Evolutionary conservation across 2,329 filamentous ascomycete species (phyloP).

Genomic region (Fusarium dlaminii): DNA sequence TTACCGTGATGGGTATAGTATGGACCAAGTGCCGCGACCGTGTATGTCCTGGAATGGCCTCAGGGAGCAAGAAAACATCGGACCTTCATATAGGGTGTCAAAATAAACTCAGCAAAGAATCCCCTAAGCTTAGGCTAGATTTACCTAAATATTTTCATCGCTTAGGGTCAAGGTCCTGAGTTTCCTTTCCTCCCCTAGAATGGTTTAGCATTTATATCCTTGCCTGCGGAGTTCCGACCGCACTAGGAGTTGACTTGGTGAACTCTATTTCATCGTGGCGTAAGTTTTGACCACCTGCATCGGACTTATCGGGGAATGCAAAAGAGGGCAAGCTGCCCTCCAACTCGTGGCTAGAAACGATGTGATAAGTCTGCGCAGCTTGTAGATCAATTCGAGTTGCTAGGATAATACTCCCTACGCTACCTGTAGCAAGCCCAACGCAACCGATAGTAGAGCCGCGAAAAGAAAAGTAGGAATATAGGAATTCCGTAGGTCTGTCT

Average conservation of each 20-base stretch:
- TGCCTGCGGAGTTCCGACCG: too few species aligned
- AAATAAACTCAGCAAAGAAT: not conserved
- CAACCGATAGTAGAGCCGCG: rapidly evolving
- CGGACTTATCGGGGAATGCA: not conserved
- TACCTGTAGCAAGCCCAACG: not conserved
- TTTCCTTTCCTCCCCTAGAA: not conserved
- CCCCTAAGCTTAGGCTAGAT: rapidly evolving
- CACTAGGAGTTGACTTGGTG: too few species aligned
- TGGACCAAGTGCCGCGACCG: too few species aligned
- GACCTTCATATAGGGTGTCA: not conserved
- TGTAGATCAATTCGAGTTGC: not conserved
- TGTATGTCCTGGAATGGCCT: not conserved
- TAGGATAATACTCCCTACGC: not conserved
- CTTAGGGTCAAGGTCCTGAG: not conserved
- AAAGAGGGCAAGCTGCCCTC: too few species aligned
- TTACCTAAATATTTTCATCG: not conserved
- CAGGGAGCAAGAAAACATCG: not conserved
- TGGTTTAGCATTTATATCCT: too few species aligned
- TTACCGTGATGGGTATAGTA: not conserved
- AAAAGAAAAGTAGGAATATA: not conserved
- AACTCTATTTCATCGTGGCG: not conserved
- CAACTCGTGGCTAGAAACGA: too few species aligned
- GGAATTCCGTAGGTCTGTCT: not conserved
- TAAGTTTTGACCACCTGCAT: not conserved
- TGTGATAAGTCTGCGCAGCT: too few species aligned